phyloP scores from a whole-genome alignment of 2,329 filamentous ascomycete species.

The Cladophialophora yegresii region DNA sequence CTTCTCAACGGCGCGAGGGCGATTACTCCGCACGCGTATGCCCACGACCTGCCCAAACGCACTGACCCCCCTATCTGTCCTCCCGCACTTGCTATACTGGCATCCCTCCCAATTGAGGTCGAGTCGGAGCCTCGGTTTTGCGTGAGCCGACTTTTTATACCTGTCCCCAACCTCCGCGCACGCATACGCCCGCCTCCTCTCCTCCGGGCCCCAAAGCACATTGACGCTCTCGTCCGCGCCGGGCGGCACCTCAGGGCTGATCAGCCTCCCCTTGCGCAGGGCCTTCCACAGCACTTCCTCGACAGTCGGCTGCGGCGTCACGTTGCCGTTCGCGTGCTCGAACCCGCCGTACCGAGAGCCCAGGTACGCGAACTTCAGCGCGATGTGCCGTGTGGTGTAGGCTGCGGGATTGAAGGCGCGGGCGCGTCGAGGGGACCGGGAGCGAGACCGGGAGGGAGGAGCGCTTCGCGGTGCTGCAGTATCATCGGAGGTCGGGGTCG shows the following conservation, averaged over 20 bases:
- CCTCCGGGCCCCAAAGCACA: constrained; percentile 39
- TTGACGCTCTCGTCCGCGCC: constrained; percentile 46
- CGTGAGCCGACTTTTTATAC: neutral
- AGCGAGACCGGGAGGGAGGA: constrained; percentile 60
- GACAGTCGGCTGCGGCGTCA: constrained; percentile 72
- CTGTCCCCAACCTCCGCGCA: no score
- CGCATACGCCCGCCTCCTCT: constrained; percentile 31
- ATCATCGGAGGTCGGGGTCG: constrained; percentile 43
- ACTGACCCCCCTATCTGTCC: constrained; percentile 90
- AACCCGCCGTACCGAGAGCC: constrained; percentile 91
- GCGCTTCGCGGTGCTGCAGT: no score
- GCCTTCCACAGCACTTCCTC: constrained; percentile 95
- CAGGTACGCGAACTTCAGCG: constrained; percentile 90
- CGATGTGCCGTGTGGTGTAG: constrained; percentile 81
- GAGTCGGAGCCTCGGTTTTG: constrained; percentile 37
- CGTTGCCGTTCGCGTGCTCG: constrained; percentile 76
- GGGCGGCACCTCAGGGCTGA: constrained; percentile 65
- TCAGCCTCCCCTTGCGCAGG: constrained; percentile 75
- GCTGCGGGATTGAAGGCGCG: constrained; percentile 71
- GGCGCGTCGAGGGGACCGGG: constrained; percentile 57
- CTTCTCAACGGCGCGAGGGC: constrained; percentile 62
- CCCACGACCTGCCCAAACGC: constrained; percentile 95
- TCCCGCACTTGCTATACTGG: constrained; percentile 92
- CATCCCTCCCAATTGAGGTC: constrained; percentile 75
- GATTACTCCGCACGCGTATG: constrained; percentile 76